Percentiles rank a stretch among this genome's conserved stretches.
These are phyloP conservation scores for Beverwykella pulmonaria DNA, from an alignment of 495 filamentous ascomycete genomes.

Conservation along the genomic window DNA sequence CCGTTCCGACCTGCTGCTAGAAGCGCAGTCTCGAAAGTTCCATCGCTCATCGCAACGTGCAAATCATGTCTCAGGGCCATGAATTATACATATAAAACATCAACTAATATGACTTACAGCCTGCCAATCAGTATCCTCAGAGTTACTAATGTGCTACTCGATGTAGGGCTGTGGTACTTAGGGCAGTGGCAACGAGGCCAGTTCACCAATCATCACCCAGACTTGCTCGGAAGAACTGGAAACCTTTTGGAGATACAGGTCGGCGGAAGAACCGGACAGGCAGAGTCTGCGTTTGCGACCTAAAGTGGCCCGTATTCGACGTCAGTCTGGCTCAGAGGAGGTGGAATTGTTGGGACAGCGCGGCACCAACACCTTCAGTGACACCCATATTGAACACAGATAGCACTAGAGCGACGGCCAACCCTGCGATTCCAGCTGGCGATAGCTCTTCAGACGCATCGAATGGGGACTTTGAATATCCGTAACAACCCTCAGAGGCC, in stretches of 20 bases:
- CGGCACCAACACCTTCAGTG: not conserved
- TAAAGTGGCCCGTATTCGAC: not conserved
- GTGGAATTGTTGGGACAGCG: not conserved
- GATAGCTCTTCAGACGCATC: not conserved
- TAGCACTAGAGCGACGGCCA: not conserved
- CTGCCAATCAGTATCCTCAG: constrained; percentile 40
- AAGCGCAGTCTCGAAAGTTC: not conserved
- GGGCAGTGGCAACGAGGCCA: constrained; percentile 2
- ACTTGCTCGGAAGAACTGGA: not conserved
- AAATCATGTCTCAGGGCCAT: constrained; percentile 18
- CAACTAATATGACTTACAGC: constrained; percentile 33
- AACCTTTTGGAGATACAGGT: constrained; percentile 10
- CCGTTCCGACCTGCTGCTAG: not conserved
- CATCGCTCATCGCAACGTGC: not conserved
- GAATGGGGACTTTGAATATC: not conserved
- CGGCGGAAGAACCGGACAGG: constrained; percentile 18
- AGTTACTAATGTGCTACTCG: constrained; percentile 38
- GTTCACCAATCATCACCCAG: constrained; percentile 9
- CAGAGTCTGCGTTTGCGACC: constrained; percentile 1
- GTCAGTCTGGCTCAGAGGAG: not conserved
- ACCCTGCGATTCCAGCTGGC: not conserved
- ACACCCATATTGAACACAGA: not conserved
- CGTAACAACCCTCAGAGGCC: not conserved
- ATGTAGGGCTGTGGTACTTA: constrained; percentile 7
- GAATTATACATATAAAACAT: constrained; percentile 17